Evolutionary conservation across 805 yeast species (phyloP), one percentile per base, ranked within the genome.

Genomic region (Hanseniaspora meyeri): DNA sequence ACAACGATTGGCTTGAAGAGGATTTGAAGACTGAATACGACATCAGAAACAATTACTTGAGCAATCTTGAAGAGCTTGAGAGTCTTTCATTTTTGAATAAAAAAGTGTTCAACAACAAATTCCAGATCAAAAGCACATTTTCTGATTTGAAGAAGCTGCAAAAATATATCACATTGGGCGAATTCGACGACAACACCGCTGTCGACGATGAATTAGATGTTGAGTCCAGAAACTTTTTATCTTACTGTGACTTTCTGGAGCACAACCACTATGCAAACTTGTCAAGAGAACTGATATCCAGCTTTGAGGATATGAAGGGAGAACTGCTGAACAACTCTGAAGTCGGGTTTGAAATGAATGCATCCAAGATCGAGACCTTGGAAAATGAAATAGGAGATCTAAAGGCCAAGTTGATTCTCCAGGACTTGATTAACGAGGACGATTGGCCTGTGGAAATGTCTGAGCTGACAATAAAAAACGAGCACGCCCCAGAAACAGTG

Each of bases 331-430:
- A 51, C 34, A 39, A 43, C 19, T 62, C 57, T 43, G 31, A 62
- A 2, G 12, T 51, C 3, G 38, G 34, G 4, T 57, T 59, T 11
- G n/a, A 46, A 0, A 51, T 57, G 4, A 36, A 49, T 7, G 77
- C 12, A 70, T 84, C 11, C 75, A 75, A 60, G 87, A 86, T 0
- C 83, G 88, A 60, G 83, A 83, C 65, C 68, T 34, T 53, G 16
- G 17, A 53, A 78, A 11, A 72, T 95, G 54, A 86, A 31, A 37
- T 91, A 43, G 80, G 79, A 59, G 85, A 85, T 61, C 74, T 91
- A 53, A 96, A 89, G 62, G 83, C 79, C 55, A 68, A 88, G 40
- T 69, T 89, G 16, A 93, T 88, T 65, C 87, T 85, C 60, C 84
- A 81, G 55, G 87, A 79, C 60, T 80, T 76, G 63, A 76, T 76